A percentile compares a stretch with the other conserved stretches of the same genome.
These are phyloP conservation scores for Naganishia vishniacii DNA, from an alignment of 768 basidiomycete genomes.

Conservation along the genomic window DNA sequence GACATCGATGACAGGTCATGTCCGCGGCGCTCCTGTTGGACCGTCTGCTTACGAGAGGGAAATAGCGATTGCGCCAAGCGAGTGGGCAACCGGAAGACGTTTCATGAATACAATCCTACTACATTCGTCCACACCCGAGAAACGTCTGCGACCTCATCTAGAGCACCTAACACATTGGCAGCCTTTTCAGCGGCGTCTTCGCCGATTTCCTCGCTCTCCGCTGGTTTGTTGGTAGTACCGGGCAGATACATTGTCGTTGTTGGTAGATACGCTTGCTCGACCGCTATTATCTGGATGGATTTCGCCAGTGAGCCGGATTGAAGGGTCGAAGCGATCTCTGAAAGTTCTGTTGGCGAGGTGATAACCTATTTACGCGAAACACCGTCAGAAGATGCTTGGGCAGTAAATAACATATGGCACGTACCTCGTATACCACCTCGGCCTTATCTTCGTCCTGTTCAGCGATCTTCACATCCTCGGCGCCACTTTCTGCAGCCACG, in stretches of 20 bases:
- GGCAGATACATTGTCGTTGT: conserved; percentile 32
- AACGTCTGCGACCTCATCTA: conserved; percentile 44
- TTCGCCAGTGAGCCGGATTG: conserved; percentile 10
- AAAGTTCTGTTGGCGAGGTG: conserved; percentile 29
- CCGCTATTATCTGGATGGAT: conserved; percentile 28
- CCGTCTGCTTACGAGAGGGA: too few species aligned
- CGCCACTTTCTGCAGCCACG: conserved; percentile 40
- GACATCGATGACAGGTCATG: too few species aligned
- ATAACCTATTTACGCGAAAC: conserved; percentile 28
- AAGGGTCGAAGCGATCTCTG: conserved; percentile 26
- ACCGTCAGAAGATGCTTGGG: neutral
- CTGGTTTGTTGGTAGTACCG: conserved; percentile 11
- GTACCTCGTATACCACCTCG: conserved; percentile 6
- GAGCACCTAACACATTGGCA: conserved; percentile 32
- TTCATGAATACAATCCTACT: conserved; percentile 11
- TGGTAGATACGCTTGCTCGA: conserved; percentile 38
- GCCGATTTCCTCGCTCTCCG: conserved; percentile 32
- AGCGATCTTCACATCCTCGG: conserved; percentile 42
- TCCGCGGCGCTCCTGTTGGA: too few species aligned
- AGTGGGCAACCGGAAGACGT: too few species aligned
- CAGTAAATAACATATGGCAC: neutral
- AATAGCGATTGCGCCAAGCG: too few species aligned
- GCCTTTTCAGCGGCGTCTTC: conserved; percentile 38
- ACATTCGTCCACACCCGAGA: conserved; percentile 46
- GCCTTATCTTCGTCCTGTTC: conserved; percentile 31